Base-by-base conservation (phyloP, 352 stramenopile species). In the Pythium folliculosum region DNA sequence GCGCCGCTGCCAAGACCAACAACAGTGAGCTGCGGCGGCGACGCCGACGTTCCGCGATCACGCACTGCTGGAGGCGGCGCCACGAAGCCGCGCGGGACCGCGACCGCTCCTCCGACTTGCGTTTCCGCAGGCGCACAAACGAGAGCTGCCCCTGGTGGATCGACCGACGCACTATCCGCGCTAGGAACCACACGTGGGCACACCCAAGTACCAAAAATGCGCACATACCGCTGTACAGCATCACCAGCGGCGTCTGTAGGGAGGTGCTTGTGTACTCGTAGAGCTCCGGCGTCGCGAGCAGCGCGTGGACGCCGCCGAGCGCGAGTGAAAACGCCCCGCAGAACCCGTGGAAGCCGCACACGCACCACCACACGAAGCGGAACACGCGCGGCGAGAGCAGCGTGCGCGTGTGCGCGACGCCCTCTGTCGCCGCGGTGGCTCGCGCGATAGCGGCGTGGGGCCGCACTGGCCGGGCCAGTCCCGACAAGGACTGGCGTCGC, bases 91-190 rank as follows among this genome's bases (percentile, higher is more conserved):
- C 27, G 27, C 13, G 19, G 1, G 49, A 43, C 16, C 22, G 12
- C 7, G 16, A 56, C 25, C 2, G 49, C 21, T 14, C 7, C 27
- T 10, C 22, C 2, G 5, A 7, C 38, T 44, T 44, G 3, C n/a
- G 30, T 30, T n/a, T 16, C 6, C 23, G 6, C 1, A 66, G 23
- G 0, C 48, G 60, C 38, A 66, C 48, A 17, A 66, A 60, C 21
- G 60, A 30, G 60, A 66, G 60, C 27, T 66, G 60, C 0, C 48
- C 49, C 37, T 66, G 60, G 38, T 7, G 19, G 12, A 59, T 17
- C 2, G 60, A 66, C 0, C 49, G 48, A 14, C 9, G 32, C 0
- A 60, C 16, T 43, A 63, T 66, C 12, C 60, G 48, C 0, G 3
- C 38, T 4, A 48, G 22, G n/a, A 66, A 8, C 1, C 30, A 48